Conservation (phyloP, 768 basidiomycete species). For the Psilocybe sp. region DNA sequence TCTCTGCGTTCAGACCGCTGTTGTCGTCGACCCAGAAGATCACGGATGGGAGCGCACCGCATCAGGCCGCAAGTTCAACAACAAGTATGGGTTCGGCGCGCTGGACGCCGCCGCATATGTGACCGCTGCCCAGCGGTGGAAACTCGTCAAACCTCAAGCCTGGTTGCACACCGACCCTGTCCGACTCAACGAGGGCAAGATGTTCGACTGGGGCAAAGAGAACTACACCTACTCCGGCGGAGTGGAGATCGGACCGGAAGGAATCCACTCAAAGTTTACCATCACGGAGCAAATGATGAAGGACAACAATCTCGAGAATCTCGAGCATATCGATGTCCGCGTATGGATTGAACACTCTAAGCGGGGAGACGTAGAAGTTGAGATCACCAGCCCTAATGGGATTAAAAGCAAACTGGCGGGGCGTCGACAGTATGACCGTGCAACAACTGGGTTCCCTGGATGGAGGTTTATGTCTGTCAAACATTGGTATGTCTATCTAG, state of each 20-base stretch:
- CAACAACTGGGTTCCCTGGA: slow-evolving; percentile 70
- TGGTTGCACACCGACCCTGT: slow-evolving; percentile 80
- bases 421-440: slow-evolving; percentile 60
- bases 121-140: slow-evolving; percentile 75
- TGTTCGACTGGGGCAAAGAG: slow-evolving; percentile 36
- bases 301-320: slow-evolving; percentile 74
- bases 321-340: slow-evolving; percentile 89
- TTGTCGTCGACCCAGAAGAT: slow-evolving; percentile 82
- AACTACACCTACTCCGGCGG: slow-evolving; percentile 63
- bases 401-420: slow-evolving; percentile 83
- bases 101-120: slow-evolving; percentile 82
- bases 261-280: slow-evolving; percentile 56
- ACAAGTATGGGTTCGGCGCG: slow-evolving; percentile 96
- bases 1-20: slow-evolving; percentile 72
- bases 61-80: slow-evolving; percentile 57
- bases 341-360: slow-evolving; percentile 88
- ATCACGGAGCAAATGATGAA: slow-evolving; percentile 65
- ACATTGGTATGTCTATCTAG: slow-evolving; percentile 70
- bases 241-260: slow-evolving; percentile 57
- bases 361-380: slow-evolving; percentile 91
- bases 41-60: slow-evolving; percentile 90
- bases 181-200: slow-evolving; percentile 57
- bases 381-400: slow-evolving; percentile 80
- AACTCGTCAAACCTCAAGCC: slow-evolving; percentile 88
- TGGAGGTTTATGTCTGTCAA: slow-evolving; percentile 98